Evolutionary conservation across 1,284 basidiomycete genomes (phyloP).

Genomic region (Fomitopsis palustris): DNA sequence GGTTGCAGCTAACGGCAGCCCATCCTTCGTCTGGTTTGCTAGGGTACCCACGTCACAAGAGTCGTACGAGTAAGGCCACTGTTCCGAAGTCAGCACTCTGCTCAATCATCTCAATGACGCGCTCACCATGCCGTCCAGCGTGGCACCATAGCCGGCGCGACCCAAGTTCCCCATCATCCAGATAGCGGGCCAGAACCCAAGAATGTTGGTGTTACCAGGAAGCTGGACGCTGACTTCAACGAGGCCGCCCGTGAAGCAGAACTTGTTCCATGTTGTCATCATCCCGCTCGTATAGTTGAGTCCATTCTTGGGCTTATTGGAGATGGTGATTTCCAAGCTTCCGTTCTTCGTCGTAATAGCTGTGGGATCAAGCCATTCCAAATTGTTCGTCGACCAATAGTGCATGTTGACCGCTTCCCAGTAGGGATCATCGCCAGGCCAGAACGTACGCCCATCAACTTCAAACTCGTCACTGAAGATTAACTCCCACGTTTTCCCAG

Average conservation of each 20-base stretch:
- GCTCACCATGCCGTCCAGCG: slow-evolving; percentile 48
- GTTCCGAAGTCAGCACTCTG: neutral
- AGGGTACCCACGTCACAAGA: slow-evolving; percentile 57
- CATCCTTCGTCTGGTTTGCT: slow-evolving; percentile 42
- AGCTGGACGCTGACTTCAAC: slow-evolving; percentile 74
- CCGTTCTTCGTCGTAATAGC: slow-evolving; percentile 80
- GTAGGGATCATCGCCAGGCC: slow-evolving; percentile 57
- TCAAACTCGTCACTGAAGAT: slow-evolving; percentile 94
- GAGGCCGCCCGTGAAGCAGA: slow-evolving; percentile 90
- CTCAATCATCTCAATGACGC: neutral
- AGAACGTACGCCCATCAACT: slow-evolving; percentile 76
- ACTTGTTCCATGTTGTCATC: slow-evolving; percentile 84
- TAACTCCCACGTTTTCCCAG: slow-evolving; percentile 52
- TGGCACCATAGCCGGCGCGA: slow-evolving; percentile 57
- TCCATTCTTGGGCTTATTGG: slow-evolving; percentile 61
- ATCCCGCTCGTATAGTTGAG: slow-evolving; percentile 75
- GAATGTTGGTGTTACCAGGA: slow-evolving; percentile 65
- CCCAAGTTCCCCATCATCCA: slow-evolving; percentile 59
- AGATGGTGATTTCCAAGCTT: slow-evolving; percentile 76
- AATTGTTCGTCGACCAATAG: slow-evolving; percentile 61
- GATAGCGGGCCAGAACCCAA: slow-evolving; percentile 52
- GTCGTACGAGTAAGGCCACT: slow-evolving; percentile 58
- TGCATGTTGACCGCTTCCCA: slow-evolving; percentile 73
- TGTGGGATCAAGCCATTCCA: slow-evolving; percentile 77
- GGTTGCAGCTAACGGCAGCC: slow-evolving; percentile 36